Evolutionary conservation across 2,329 filamentous ascomycete genomes (phyloP).

Genomic region (Nigrospora osmanthi): DNA sequence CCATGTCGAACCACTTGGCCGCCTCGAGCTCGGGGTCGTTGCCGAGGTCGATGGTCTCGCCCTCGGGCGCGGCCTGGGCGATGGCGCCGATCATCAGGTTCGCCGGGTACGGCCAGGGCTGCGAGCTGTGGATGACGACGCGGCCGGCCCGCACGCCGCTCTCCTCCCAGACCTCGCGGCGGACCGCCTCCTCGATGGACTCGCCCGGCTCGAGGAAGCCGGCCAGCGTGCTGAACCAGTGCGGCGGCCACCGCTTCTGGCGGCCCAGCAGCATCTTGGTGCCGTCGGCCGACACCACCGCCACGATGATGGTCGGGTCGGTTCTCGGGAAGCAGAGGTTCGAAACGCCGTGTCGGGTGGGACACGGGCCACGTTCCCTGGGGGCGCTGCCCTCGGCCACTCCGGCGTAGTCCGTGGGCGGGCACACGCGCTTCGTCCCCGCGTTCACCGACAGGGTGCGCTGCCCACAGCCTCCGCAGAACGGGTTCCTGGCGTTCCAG

Average conservation of each 20-base stretch:
- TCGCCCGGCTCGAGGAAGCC: constrained; percentile 83
- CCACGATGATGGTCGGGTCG: constrained; percentile 92
- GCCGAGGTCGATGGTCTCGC: constrained; percentile 73
- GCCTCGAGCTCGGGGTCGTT: constrained; percentile 89
- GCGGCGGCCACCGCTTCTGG: constrained; percentile 70
- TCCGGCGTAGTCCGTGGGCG: constrained; percentile 56
- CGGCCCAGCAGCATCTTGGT: constrained; percentile 76
- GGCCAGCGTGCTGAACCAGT: constrained; percentile 85
- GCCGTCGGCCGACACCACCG: constrained; percentile 75
- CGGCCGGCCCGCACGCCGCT: constrained; percentile 68
- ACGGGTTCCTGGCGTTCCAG: constrained; percentile 91
- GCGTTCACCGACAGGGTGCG: constrained; percentile 72
- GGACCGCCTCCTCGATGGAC: constrained; percentile 76
- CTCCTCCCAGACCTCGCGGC: constrained; percentile 82
- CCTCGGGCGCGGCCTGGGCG: constrained; percentile 70
- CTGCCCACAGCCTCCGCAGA: constrained; percentile 83
- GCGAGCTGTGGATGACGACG: constrained; percentile 74
- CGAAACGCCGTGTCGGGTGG: constrained; percentile 75
- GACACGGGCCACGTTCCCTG: constrained; percentile 60
- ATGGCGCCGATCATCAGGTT: constrained; percentile 85
- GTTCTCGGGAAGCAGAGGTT: constrained; percentile 91
- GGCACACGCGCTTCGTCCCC: constrained; percentile 74
- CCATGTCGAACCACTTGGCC: constrained; percentile 80
- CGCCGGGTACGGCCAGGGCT: constrained; percentile 82
- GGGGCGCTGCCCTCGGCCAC: constrained; percentile 29